phyloP scores from a whole-genome alignment of 2,329 filamentous ascomycete species.

The Talaromyces sp. region DNA sequence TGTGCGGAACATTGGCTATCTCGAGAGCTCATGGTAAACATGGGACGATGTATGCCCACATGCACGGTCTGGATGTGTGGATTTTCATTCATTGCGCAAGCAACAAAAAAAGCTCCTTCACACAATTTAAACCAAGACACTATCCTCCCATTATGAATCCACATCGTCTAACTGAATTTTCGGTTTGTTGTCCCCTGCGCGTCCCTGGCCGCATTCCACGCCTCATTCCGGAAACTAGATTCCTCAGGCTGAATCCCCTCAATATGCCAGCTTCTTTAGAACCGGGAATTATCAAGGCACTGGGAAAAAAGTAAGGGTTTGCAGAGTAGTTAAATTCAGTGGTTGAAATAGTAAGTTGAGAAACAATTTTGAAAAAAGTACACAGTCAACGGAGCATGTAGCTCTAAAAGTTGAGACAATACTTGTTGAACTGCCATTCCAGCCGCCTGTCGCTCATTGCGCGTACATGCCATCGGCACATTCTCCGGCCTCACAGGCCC shows the following conservation, averaged over 20 bases:
- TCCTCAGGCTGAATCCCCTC: background rate
- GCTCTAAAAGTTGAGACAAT: background rate
- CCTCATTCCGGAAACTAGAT: constrained; percentile 8
- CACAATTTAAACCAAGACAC: background rate
- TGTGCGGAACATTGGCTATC: background rate
- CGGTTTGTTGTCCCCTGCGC: background rate
- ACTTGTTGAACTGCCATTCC: background rate
- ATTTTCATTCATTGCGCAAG: background rate
- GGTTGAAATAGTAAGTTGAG: background rate
- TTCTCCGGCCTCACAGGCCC: constrained; percentile 5
- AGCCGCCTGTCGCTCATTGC: background rate
- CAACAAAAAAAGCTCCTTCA: background rate
- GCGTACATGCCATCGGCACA: constrained; percentile 8
- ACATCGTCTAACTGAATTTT: background rate
- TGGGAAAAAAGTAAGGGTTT: background rate
- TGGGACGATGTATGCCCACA: background rate
- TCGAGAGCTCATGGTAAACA: background rate
- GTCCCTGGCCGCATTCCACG: constrained; percentile 4
- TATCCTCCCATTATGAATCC: background rate
- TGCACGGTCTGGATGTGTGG: background rate
- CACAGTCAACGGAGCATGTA: background rate
- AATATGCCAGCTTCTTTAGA: background rate
- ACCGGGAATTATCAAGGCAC: background rate
- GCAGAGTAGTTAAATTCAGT: background rate
- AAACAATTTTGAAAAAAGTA: background rate